Evolutionary conservation across 805 yeast species (phyloP).

Genomic region (Lipomyces yamadae): DNA sequence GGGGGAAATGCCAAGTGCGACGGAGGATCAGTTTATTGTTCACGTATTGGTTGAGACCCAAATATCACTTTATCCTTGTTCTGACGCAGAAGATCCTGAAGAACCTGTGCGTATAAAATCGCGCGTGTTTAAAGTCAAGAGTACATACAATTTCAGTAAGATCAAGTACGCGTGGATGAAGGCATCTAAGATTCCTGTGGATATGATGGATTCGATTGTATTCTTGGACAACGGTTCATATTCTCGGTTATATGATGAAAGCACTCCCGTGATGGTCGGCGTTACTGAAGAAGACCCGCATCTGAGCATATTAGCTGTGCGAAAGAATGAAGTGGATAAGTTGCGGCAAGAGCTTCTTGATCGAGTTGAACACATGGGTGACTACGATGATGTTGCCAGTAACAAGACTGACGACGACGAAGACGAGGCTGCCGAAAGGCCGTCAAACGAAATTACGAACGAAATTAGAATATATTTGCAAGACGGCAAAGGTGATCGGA

Average conservation of each 20-base stretch:
- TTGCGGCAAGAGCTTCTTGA: slow-evolving; percentile 17
- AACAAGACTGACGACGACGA: slow-evolving; percentile 6
- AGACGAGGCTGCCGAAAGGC: slow-evolving; percentile 10
- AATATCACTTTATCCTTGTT: background rate
- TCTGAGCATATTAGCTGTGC: slow-evolving; percentile 20
- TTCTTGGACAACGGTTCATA: slow-evolving; percentile 19
- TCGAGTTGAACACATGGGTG: slow-evolving; percentile 10
- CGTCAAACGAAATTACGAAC: slow-evolving; percentile 8
- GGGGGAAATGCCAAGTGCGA: background rate
- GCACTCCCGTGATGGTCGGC: slow-evolving; percentile 30
- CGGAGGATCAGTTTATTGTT: slow-evolving; percentile 3
- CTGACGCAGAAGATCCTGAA: background rate
- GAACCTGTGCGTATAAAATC: background rate
- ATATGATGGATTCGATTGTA: slow-evolving; percentile 2
- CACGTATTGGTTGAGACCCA: slow-evolving; percentile 12
- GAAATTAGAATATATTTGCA: slow-evolving; percentile 25
- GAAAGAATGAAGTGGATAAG: slow-evolving; percentile 17
- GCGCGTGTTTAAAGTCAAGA: slow-evolving; percentile 17
- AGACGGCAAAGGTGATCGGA: slow-evolving; percentile 24
- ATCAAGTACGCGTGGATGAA: slow-evolving; percentile 26
- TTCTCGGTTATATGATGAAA: slow-evolving; percentile 23
- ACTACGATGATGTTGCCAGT: slow-evolving; percentile 1
- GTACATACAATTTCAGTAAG: slow-evolving; percentile 14
- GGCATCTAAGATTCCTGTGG: slow-evolving; percentile 5
- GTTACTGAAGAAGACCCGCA: slow-evolving; percentile 24